These are phyloP conservation scores for Prinsepia uniflora DNA, from an alignment of 306 rosid species.

Conservation along the genomic window DNA sequence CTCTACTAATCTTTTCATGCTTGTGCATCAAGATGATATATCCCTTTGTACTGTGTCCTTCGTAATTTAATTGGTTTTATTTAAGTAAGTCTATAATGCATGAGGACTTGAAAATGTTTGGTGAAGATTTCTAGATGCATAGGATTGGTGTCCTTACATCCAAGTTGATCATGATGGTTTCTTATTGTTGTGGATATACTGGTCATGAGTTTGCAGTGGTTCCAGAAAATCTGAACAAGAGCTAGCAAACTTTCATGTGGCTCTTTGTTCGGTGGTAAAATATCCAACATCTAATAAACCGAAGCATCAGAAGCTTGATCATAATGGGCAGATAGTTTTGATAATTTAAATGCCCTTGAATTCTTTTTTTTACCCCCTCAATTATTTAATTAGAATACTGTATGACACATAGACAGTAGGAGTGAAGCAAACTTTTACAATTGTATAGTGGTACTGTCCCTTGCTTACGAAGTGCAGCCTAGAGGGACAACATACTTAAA, in stretches of 20 bases:
- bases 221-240: neutral
- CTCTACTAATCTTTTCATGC: constrained; percentile 8
- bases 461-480: neutral
- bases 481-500: neutral
- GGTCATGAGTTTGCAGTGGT: neutral
- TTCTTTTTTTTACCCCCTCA: neutral
- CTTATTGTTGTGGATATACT: neutral
- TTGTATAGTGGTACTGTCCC: neutral
- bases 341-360: too few relatives aligned
- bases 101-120: neutral
- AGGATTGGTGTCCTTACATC: neutral
- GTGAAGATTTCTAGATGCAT: neutral
- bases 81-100: neutral
- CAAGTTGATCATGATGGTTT: neutral
- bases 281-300: neutral
- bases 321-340: neutral
- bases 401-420: neutral
- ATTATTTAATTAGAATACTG: neutral
- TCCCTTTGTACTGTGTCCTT: neutral
- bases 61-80: neutral
- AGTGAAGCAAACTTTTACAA: neutral
- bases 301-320: neutral
- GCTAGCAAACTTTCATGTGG: neutral
- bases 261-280: constrained; percentile 1
- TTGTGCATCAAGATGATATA: neutral